phyloP scores from a whole-genome alignment of 2,329 filamentous ascomycete species.

The Orbilia javanica region DNA sequence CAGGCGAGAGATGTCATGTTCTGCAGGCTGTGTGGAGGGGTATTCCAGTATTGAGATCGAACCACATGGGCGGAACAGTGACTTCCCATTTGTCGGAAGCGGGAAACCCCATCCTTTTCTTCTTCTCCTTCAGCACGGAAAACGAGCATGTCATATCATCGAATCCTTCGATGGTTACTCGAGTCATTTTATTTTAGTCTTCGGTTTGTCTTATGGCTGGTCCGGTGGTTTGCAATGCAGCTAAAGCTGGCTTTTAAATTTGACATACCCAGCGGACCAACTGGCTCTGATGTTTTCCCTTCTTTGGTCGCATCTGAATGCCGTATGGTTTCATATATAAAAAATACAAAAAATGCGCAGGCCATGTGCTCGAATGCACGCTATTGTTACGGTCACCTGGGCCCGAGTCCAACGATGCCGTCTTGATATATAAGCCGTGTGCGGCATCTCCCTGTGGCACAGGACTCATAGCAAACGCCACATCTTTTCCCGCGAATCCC shows the following conservation, averaged over 20 bases:
- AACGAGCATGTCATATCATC: background rate
- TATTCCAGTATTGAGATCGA: background rate
- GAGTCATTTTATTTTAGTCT: background rate
- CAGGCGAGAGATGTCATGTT: background rate
- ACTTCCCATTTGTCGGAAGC: slow-evolving; percentile 54
- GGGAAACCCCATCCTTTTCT: slow-evolving; percentile 6
- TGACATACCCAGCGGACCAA: too few species aligned
- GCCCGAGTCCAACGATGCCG: too few species aligned
- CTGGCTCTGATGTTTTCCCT: too few species aligned
- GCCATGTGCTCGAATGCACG: background rate
- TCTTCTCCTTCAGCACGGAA: background rate
- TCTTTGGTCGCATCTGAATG: too few species aligned
- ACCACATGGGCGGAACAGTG: slow-evolving; percentile 52
- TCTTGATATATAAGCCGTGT: background rate
- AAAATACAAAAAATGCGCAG: too few species aligned
- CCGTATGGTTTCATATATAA: too few species aligned
- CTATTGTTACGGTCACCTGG: background rate
- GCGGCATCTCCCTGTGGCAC: slow-evolving; percentile 12
- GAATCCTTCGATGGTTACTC: background rate
- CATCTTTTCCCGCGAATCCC: slow-evolving; percentile 6
- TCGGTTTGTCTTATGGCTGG: background rate
- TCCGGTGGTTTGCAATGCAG: too few species aligned
- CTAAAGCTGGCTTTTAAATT: too few species aligned
- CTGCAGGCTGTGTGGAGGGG: background rate
- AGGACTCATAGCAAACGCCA: background rate